Percentiles rank a stretch among this genome's conserved stretches.
These are phyloP conservation scores for Melampsora larici-populina DNA, from an alignment of 1,284 basidiomycete genomes.

Conservation along the genomic window DNA sequence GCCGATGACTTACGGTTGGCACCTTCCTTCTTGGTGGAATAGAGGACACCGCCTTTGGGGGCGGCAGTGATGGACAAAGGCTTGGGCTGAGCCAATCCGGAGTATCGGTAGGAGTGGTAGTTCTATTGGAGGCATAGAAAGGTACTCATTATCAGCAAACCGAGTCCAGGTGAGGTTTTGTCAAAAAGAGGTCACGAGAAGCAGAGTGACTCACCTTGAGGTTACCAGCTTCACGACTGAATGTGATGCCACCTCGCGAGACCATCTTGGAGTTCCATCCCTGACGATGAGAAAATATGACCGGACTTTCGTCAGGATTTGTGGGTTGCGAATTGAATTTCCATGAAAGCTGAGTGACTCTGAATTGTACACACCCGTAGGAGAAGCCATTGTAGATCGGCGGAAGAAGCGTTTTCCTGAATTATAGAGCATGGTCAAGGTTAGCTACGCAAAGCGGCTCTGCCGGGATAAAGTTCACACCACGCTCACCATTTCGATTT, in stretches of 20 bases:
- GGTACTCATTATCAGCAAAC: neutral
- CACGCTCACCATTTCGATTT: neutral
- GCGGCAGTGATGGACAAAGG: slow-evolving; percentile 17
- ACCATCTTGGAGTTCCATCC: slow-evolving; percentile 79
- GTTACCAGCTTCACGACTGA: slow-evolving; percentile 62
- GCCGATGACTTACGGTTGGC: slow-evolving; percentile 18
- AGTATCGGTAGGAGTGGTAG: slow-evolving; percentile 82
- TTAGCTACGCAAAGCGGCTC: too few relatives aligned
- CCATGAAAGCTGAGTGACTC: neutral
- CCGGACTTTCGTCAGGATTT: neutral
- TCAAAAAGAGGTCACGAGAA: slow-evolving; percentile 62
- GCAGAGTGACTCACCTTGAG: slow-evolving; percentile 15
- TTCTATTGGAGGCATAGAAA: slow-evolving; percentile 56
- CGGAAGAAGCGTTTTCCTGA: slow-evolving; percentile 54
- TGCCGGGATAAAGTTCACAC: neutral
- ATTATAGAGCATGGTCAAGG: neutral
- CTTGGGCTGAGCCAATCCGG: slow-evolving; percentile 78
- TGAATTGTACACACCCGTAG: slow-evolving; percentile 65
- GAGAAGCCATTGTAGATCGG: slow-evolving; percentile 85
- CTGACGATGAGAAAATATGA: slow-evolving; percentile 55
- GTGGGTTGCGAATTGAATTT: too few relatives aligned
- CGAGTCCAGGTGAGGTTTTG: slow-evolving; percentile 58
- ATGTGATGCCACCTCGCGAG: slow-evolving; percentile 59
- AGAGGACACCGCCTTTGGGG: slow-evolving; percentile 29
- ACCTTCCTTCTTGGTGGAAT: slow-evolving; percentile 22